Conservation (phyloP, 495 filamentous ascomycete species). For the Penicillium bovifimosum region DNA sequence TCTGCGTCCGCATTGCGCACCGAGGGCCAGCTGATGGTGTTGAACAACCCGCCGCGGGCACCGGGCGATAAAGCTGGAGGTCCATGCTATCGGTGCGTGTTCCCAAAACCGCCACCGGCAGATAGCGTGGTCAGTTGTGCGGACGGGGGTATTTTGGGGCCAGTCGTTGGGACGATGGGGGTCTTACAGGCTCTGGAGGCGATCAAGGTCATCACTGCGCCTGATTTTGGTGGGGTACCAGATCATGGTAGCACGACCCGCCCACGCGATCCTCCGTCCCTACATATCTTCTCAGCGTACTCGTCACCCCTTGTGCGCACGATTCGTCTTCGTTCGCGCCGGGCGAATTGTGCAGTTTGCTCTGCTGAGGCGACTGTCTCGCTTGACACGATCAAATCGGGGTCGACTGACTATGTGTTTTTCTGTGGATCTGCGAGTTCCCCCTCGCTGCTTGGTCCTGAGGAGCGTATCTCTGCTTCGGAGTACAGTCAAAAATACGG, state of each 20-base stretch:
- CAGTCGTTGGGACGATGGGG: slow-evolving; percentile 92
- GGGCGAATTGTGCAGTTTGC: slow-evolving; percentile 69
- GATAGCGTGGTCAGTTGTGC: slow-evolving; percentile 75
- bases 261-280: slow-evolving; percentile 22
- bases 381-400: slow-evolving; percentile 52
- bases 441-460: slow-evolving; percentile 46
- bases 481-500: slow-evolving; percentile 41
- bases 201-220: slow-evolving; percentile 66
- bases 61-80: slow-evolving; percentile 49
- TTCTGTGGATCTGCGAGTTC: slow-evolving; percentile 63
- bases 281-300: slow-evolving; percentile 74
- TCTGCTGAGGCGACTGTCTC: slow-evolving; percentile 57
- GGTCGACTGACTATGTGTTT: slow-evolving; percentile 67
- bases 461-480: slow-evolving; percentile 57
- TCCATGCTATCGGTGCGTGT: slow-evolving; percentile 92
- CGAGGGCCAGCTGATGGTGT: slow-evolving; percentile 83
- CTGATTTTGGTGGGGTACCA: not conserved
- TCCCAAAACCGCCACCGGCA: slow-evolving; percentile 77
- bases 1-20: slow-evolving; percentile 81
- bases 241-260: slow-evolving; percentile 28
- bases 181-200: slow-evolving; percentile 85
- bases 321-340: slow-evolving; percentile 62
- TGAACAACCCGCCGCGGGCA: slow-evolving; percentile 51
- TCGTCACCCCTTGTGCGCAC: slow-evolving; percentile 63
- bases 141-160: slow-evolving; percentile 86